Base-by-base conservation (phyloP, 208 protist genomes). In the Crithidia bombi region DNA sequence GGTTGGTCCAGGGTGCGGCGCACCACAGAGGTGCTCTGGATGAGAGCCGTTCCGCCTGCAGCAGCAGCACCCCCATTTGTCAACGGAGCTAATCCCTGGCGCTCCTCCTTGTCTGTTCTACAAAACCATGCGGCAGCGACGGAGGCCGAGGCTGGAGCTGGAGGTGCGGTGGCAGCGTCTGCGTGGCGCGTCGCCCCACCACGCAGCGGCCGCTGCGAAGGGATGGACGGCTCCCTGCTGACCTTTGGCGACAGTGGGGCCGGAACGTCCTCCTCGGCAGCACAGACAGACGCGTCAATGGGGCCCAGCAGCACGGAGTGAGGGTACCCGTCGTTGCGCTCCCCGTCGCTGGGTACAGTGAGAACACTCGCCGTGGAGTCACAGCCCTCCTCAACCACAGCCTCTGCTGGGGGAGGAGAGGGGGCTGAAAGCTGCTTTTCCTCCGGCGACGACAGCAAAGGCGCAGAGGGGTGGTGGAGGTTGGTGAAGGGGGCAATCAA, bases 281-380 rank as follows among this genome's bases (percentile, higher is more conserved):
- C 43, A 26, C 39, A 44, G 39, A 54, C 49, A 9, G 61, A 74
- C 30, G 32, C 54, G n/a, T 62, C 51, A 0, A 41, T 50, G 3
- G 33, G 49, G 0, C 32, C 33, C 7, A 43, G 14, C 10, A 56
- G 7, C 51, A 52, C 51, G 4, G 61, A 56, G 47, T 3, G 19
- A 12, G 30, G 21, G 14, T 56, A 23, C 9, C 3, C 9, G 30
- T 65, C 44, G 33, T 35, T 21, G 11, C 21, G 14, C n/a, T 56
- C 46, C n/a, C 17, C 46, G 12, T 33, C 61, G 2, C 46, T 66
- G 10, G 23, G 28, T 35, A 23, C 47, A 0, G 46, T 56, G 47
- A 66, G 23, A n/a, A 56, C 46, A 46, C 61, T 66, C n/a, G 46
- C 61, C 28, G 61, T 66, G 14, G 46, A 54, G 44, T 66, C 46